Percentiles rank a stretch among this genome's conserved stretches.
phyloP scores from a whole-genome alignment of 1,139 yeast genomes.

The Kurtzmaniella natalensis region DNA sequence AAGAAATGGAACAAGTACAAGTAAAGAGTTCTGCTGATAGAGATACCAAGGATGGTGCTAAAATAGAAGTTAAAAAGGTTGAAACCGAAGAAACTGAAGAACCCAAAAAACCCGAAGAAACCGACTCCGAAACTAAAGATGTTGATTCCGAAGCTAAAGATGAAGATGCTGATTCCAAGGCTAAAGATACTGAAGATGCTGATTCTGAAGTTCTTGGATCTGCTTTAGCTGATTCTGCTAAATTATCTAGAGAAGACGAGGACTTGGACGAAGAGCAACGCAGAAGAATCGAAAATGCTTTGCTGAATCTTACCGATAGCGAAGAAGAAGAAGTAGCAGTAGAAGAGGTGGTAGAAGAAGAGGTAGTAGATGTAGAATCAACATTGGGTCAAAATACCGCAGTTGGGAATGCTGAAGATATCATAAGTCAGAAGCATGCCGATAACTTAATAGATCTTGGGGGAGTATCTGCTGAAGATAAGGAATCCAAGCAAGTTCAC shows the following conservation, averaged over 20 bases:
- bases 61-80: no score
- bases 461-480: no score
- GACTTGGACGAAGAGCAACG: conserved; percentile 1
- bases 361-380: no score
- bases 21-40: conserved; percentile 4
- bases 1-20: conserved; percentile 2
- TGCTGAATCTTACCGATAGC: conserved; percentile 1
- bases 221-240: neutral
- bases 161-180: no score
- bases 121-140: no score
- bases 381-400: no score
- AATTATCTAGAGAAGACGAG: neutral
- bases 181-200: neutral
- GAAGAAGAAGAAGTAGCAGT: conserved; percentile 1
- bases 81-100: neutral
- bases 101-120: no score
- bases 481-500: no score
- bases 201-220: neutral
- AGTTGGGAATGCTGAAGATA: no score
- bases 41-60: conserved; percentile 5
- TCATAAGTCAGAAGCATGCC: no score
- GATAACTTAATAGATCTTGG: no score
- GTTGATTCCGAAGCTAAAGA: neutral
- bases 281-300: conserved; percentile 1
- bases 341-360: conserved; percentile 1